These are phyloP conservation scores for Amanita fuliginea DNA, from an alignment of 768 basidiomycete species.

Conservation along the genomic window DNA sequence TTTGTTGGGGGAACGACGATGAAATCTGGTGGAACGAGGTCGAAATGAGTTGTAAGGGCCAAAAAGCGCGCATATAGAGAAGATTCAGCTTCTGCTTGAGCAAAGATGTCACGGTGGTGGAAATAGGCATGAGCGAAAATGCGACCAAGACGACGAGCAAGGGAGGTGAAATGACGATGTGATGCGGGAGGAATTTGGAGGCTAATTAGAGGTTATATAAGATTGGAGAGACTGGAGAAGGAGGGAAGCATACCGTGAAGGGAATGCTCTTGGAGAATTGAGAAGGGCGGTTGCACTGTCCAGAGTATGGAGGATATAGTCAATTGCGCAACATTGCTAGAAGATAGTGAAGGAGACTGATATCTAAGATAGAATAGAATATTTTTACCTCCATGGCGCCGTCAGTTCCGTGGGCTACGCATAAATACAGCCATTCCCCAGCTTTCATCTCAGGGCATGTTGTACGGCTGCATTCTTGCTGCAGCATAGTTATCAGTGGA, in stretches of 20 bases:
- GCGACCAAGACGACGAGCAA: conserved; percentile 83
- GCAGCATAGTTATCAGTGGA: conserved; percentile 74
- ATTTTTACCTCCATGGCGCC: conserved; percentile 73
- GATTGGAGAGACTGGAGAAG: conserved; percentile 1
- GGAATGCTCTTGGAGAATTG: conserved; percentile 86
- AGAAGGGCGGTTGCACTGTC: conserved; percentile 90
- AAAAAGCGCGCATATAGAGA: conserved; percentile 87
- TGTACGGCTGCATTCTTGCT: conserved; percentile 76
- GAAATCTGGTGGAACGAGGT: conserved; percentile 74
- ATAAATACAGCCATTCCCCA: conserved; percentile 96
- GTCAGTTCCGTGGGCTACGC: conserved; percentile 88
- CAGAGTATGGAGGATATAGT: conserved; percentile 88
- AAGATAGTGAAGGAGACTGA: not conserved
- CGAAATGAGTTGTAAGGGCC: conserved; percentile 68
- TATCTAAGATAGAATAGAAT: not conserved
- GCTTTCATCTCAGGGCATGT: conserved; percentile 98
- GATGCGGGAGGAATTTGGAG: conserved; percentile 75
- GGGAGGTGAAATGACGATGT: conserved; percentile 76
- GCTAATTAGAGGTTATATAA: conserved; percentile 25
- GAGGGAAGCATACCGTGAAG: conserved; percentile 54
- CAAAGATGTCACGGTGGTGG: conserved; percentile 87
- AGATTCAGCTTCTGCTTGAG: conserved; percentile 84
- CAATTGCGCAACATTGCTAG: conserved; percentile 93
- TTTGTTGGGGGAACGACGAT: conserved; percentile 57
- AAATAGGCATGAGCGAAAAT: conserved; percentile 97